Evolutionary conservation across 1,139 yeast genomes (phyloP), one percentile per base, ranked within the genome.

Genomic region (Lodderomyces jiufengensis): DNA sequence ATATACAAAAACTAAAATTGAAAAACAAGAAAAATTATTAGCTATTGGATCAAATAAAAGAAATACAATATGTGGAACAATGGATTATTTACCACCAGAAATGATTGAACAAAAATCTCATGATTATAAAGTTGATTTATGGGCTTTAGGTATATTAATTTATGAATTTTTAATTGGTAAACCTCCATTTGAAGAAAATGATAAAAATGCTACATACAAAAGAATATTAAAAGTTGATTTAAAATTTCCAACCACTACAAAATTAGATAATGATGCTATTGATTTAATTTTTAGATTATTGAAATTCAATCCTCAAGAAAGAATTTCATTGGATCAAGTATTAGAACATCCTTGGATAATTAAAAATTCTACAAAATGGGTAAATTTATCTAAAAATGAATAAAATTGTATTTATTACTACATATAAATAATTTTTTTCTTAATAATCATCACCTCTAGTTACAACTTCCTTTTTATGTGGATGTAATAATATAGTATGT

Each of bases 61-160:
- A 48, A 71, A 79, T 13, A 92, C 98, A 0, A 76, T 92, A 63
- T 92, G 98, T 59, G 98, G 98, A 0, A 92, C 98, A 0, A 67
- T 92, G 27, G 98, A 92, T 57, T 92, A 92, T 52, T 61, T 92
- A 12, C 95, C 98, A 0, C 98, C 98, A 3, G 98, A 92, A 61
- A 84, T 92, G 86, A 86, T 92, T 10, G 95, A 84, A 47, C 80
- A 85, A 2, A 78, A 76, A 49, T 84, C 80, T 24, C 95, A 92
- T 52, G 94, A 85, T 50, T 73, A 71, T 39, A 68, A 72, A 31
- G 96, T 87, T 0, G 98, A 92, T 55, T 73, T 84, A 9, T 92
- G 98, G 98, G 87, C 97, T 0, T 64, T 92, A 38, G 98, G 98
- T 0, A 80, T 92, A 2, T 61, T 92, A 30, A 75, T 90, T 42